phyloP scores from a whole-genome alignment of 2,329 filamentous ascomycete species.

The Thermomyces lanuginosus region DNA sequence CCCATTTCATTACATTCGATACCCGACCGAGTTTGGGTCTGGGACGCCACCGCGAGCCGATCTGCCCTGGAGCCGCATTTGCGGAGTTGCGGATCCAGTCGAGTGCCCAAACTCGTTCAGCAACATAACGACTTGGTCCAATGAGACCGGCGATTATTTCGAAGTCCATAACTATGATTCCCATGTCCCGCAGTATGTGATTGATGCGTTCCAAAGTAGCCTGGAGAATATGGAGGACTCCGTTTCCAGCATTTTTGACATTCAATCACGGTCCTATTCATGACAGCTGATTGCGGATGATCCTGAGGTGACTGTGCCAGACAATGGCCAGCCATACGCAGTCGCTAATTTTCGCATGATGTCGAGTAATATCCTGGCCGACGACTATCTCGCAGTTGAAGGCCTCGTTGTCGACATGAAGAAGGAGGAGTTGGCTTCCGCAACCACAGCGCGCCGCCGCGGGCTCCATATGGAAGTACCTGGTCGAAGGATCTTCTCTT shows the following conservation, averaged over 20 bases:
- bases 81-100: conserved; percentile 9
- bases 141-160: conserved; percentile 1
- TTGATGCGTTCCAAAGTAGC: conserved; percentile 26
- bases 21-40: conserved; percentile 12
- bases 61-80: conserved; percentile 19
- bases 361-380: conserved; percentile 18
- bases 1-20: conserved; percentile 25
- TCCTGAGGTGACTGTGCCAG: conserved; percentile 7
- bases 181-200: conserved; percentile 18
- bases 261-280: conserved; percentile 20
- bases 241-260: conserved; percentile 30
- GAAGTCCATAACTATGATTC: conserved; percentile 15
- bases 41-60: conserved; percentile 24
- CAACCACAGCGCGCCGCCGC: conserved; percentile 28
- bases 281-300: conserved; percentile 5
- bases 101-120: conserved; percentile 12
- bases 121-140: conserved; percentile 7
- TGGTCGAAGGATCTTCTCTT: conserved; percentile 36
- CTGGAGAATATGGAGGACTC: conserved; percentile 12
- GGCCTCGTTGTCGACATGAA: conserved; percentile 30
- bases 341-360: conserved; percentile 17
- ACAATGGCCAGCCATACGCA: conserved; percentile 18
- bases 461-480: conserved; percentile 18
- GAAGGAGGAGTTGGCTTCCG: conserved; percentile 31
- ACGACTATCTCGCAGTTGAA: conserved; percentile 22